A percentile compares a stretch with the other conserved stretches of the same genome.
Evolutionary conservation across 2,329 filamentous ascomycete genomes (phyloP).

Genomic region (Macrophomina tecta): DNA sequence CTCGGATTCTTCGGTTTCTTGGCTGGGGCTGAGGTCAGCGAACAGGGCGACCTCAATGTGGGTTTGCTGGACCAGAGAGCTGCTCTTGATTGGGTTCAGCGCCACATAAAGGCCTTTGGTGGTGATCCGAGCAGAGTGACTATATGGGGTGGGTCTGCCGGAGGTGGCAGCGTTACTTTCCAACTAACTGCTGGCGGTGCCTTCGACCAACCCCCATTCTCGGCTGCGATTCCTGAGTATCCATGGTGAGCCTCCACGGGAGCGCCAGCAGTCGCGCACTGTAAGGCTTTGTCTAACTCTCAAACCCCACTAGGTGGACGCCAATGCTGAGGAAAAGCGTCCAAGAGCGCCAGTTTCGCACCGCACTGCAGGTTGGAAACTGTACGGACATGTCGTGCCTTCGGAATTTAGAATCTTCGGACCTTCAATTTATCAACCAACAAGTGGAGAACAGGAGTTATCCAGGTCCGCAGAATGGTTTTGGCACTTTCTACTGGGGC

Average conservation of each 20-base stretch:
- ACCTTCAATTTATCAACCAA: conserved; percentile 41
- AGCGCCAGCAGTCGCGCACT: not conserved
- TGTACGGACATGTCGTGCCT: conserved; percentile 38
- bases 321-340: conserved; percentile 3
- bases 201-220: conserved; percentile 46
- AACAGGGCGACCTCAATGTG: conserved; percentile 63
- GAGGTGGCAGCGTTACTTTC: conserved; percentile 61
- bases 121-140: conserved; percentile 66
- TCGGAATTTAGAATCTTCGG: conserved; percentile 38
- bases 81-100: conserved; percentile 65
- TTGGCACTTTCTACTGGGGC: conserved; percentile 50
- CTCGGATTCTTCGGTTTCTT: conserved; percentile 69
- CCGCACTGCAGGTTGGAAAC: conserved; percentile 34
- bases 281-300: not conserved
- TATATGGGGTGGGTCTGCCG: conserved; percentile 67
- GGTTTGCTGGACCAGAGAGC: conserved; percentile 69
- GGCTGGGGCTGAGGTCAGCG: conserved; percentile 60
- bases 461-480: conserved; percentile 30
- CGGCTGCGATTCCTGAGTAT: conserved; percentile 48
- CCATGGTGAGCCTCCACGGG: conserved; percentile 37
- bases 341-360: conserved; percentile 39
- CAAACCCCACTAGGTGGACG: not conserved
- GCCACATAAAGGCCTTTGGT: conserved; percentile 59
- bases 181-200: conserved; percentile 49
- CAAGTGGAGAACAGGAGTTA: conserved; percentile 35